phyloP scores from a whole-genome alignment of 352 stramenopile genomes.

The Aphanomyces invadans region DNA sequence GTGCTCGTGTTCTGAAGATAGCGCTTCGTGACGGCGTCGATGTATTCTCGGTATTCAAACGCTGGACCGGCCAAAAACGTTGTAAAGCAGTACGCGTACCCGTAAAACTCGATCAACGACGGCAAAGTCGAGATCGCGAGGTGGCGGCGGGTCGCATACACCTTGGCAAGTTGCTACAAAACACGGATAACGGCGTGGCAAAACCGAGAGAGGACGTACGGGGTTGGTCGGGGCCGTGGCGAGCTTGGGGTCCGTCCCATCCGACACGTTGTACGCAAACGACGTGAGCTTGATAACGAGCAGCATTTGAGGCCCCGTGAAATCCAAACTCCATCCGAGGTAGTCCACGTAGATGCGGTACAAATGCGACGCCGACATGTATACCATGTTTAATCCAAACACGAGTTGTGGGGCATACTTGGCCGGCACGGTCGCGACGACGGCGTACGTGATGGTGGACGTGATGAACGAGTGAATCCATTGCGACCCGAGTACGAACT shows the following conservation, averaged over 20 bases:
- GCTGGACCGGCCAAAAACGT: constrained; percentile 92
- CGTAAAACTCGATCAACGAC: constrained; percentile 91
- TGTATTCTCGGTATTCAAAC: constrained; percentile 93
- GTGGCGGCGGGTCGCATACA: constrained; percentile 29
- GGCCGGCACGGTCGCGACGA: constrained; percentile 44
- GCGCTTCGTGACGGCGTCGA: constrained; percentile 48
- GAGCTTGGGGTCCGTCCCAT: constrained; percentile 46
- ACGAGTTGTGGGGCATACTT: constrained; percentile 70
- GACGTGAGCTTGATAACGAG: constrained; percentile 97
- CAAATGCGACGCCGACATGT: constrained; percentile 88
- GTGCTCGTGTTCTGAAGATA: constrained; percentile 38
- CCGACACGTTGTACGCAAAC: constrained; percentile 95
- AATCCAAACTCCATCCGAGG: constrained; percentile 85
- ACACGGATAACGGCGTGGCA: too few relatives aligned
- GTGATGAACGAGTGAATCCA: constrained; percentile 95
- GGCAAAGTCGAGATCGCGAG: constrained; percentile 74
- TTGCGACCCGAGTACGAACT: constrained; percentile 87
- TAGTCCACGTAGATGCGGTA: constrained; percentile 95
- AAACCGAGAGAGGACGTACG: too few relatives aligned
- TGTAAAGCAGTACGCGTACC: constrained; percentile 96
- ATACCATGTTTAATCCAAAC: constrained; percentile 89
- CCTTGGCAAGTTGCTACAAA: constrained; percentile 17
- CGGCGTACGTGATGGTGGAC: constrained; percentile 83
- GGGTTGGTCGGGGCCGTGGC: background rate
- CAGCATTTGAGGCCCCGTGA: constrained; percentile 86